These are phyloP conservation scores for Fusarium verrucosum DNA, from an alignment of 2,329 filamentous ascomycete genomes.

Conservation along the genomic window DNA sequence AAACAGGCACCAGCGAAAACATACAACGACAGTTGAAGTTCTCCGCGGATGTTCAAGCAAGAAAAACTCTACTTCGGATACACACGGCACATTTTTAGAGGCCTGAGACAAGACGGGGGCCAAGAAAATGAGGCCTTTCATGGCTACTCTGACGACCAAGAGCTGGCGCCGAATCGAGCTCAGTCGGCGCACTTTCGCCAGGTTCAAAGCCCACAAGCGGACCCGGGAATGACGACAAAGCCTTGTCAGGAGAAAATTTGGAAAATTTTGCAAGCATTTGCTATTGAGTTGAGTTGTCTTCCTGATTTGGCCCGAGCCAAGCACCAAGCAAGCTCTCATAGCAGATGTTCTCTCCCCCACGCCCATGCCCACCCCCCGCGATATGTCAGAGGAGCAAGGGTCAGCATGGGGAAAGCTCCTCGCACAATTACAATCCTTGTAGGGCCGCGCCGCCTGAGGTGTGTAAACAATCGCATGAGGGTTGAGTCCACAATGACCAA, in stretches of 20 bases:
- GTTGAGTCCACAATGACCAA: constrained; percentile 6
- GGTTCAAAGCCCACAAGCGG: constrained; percentile 21
- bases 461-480: constrained; percentile 23
- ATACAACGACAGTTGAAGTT: constrained; percentile 3
- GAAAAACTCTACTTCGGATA: neutral
- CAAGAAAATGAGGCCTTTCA: constrained; percentile 34
- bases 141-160: constrained; percentile 24
- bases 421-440: constrained; percentile 16
- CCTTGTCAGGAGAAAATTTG: neutral
- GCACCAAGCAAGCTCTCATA: neutral
- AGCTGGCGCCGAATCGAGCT: neutral
- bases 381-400: constrained; percentile 34
- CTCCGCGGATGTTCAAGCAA: neutral
- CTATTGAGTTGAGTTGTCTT: neutral
- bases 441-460: constrained; percentile 14
- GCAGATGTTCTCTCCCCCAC: constrained; percentile 31
- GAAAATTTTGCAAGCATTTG: constrained; percentile 1
- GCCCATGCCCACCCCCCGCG: constrained; percentile 20
- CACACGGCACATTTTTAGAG: neutral
- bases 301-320: constrained; percentile 9
- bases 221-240: constrained; percentile 29
- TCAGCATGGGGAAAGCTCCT: constrained; percentile 29
- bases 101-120: constrained; percentile 1
- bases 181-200: neutral
- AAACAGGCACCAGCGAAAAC: neutral